Evolutionary conservation across 2,329 filamentous ascomycete species (phyloP).

Genomic region (Corynespora cassiicola): DNA sequence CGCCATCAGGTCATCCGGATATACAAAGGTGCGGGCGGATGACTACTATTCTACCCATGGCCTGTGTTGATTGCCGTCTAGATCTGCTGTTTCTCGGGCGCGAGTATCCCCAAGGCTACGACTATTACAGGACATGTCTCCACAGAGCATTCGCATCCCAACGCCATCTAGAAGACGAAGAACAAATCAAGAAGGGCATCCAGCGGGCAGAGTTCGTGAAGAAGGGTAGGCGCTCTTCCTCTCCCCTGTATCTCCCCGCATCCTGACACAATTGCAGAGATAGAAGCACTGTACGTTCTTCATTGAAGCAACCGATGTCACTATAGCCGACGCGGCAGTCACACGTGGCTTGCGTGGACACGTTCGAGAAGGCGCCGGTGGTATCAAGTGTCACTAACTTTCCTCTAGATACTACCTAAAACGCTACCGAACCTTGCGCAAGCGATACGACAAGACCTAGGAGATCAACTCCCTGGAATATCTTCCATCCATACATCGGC

Average conservation of each 20-base stretch:
- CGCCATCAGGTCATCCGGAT: conserved; percentile 81
- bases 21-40: conserved; percentile 74
- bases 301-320: conserved; percentile 5
- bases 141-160: conserved; percentile 87
- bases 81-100: conserved; percentile 84
- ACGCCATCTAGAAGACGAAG: conserved; percentile 71
- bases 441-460: conserved; percentile 70
- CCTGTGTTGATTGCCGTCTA: conserved; percentile 50
- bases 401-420: conserved; percentile 84
- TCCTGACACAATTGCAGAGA: conserved; percentile 63
- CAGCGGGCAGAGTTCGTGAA: conserved; percentile 84
- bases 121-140: conserved; percentile 80
- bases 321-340: too few species aligned
- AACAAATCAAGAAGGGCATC: conserved; percentile 77
- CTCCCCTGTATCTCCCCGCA: background rate
- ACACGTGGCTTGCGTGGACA: too few species aligned
- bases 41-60: background rate
- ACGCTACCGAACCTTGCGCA: conserved; percentile 82
- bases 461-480: conserved; percentile 8
- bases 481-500: conserved; percentile 9
- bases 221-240: conserved; percentile 68
- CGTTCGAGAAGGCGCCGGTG: too few species aligned
- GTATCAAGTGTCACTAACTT: conserved; percentile 9
- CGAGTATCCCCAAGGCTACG: conserved; percentile 85
- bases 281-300: conserved; percentile 82